A percentile compares a stretch with the other conserved stretches of the same genome.
Evolutionary conservation across 2,329 filamentous ascomycete genomes (phyloP).

Genomic region (Raffaelea ambrosiae): DNA sequence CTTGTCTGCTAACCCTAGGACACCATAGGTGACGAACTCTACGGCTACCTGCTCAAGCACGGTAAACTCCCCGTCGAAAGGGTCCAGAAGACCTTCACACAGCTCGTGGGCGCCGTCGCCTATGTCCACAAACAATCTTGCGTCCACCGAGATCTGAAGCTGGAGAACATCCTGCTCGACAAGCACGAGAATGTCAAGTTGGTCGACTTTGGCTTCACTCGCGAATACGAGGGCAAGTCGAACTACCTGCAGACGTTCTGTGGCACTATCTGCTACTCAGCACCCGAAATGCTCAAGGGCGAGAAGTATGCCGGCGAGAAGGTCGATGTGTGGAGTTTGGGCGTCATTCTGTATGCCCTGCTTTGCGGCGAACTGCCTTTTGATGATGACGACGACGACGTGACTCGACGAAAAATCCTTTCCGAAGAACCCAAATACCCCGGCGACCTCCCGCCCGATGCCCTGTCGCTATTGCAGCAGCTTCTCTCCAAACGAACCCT

Average conservation of each 20-base stretch:
- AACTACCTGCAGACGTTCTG: slow-evolving; percentile 97
- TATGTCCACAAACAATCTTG: slow-evolving; percentile 95
- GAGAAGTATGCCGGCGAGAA: slow-evolving; percentile 98
- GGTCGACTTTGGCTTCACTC: slow-evolving; percentile 95
- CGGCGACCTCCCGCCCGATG: slow-evolving; percentile 68
- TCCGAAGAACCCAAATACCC: slow-evolving; percentile 80
- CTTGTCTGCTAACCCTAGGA: too few relatives aligned
- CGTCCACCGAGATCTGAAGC: slow-evolving; percentile 91
- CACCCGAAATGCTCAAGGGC: slow-evolving; percentile 95
- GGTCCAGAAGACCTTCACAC: slow-evolving; percentile 91
- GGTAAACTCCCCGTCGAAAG: slow-evolving; percentile 77
- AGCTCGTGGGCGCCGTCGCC: slow-evolving; percentile 86
- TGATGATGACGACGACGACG: slow-evolving; percentile 87
- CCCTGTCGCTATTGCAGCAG: slow-evolving; percentile 64
- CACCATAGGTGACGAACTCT: slow-evolving; percentile 82
- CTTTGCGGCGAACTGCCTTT: slow-evolving; percentile 84
- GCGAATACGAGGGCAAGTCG: slow-evolving; percentile 91
- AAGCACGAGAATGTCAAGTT: slow-evolving; percentile 97
- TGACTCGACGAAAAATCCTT: slow-evolving; percentile 78
- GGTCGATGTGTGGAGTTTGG: slow-evolving; percentile 91
- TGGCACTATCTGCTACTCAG: slow-evolving; percentile 94
- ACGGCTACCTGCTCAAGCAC: slow-evolving; percentile 86
- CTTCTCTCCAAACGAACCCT: slow-evolving; percentile 89
- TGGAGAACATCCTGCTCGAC: slow-evolving; percentile 94
- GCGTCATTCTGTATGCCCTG: slow-evolving; percentile 76